Evolutionary conservation across 1,284 basidiomycete genomes (phyloP).

Genomic region (Paramarasmius palmivorus): DNA sequence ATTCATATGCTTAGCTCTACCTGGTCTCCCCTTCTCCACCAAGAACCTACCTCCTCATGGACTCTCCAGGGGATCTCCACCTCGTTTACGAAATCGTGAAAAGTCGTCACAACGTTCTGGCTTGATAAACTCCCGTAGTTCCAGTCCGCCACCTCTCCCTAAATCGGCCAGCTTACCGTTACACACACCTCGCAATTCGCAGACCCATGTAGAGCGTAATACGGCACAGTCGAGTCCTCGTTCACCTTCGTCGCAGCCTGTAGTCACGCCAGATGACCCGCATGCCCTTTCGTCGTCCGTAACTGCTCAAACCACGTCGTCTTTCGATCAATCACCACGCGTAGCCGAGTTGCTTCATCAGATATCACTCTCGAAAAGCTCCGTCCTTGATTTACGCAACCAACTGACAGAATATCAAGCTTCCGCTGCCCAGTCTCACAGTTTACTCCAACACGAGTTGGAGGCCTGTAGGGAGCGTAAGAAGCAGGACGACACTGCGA

Average conservation of each 20-base stretch:
- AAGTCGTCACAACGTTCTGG: conserved; percentile 44
- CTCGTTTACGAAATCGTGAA: conserved; percentile 59
- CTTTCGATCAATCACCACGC: conserved; percentile 69
- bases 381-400: conserved; percentile 70
- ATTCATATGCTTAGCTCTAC: conserved; percentile 8
- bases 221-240: conserved; percentile 30
- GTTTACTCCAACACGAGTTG: conserved; percentile 70
- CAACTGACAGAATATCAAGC: conserved; percentile 76
- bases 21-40: conserved; percentile 53
- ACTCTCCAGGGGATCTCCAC: conserved; percentile 44
- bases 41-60: conserved; percentile 43
- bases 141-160: conserved; percentile 78
- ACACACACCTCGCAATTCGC: conserved; percentile 51
- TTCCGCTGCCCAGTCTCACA: conserved; percentile 62
- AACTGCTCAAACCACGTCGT: conserved; percentile 36
- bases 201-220: conserved; percentile 29
- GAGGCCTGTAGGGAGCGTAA: conserved; percentile 76
- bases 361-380: conserved; percentile 66
- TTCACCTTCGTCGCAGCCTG: conserved; percentile 33
- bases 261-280: conserved; percentile 30
- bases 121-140: conserved; percentile 47
- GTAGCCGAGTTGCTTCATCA: conserved; percentile 79
- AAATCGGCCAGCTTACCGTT: conserved; percentile 78
- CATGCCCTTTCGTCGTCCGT: conserved; percentile 33
- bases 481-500: conserved; percentile 79